phyloP scores from a whole-genome alignment of 108 stramenopile species.

The Nannochloropsis gaditana region DNA sequence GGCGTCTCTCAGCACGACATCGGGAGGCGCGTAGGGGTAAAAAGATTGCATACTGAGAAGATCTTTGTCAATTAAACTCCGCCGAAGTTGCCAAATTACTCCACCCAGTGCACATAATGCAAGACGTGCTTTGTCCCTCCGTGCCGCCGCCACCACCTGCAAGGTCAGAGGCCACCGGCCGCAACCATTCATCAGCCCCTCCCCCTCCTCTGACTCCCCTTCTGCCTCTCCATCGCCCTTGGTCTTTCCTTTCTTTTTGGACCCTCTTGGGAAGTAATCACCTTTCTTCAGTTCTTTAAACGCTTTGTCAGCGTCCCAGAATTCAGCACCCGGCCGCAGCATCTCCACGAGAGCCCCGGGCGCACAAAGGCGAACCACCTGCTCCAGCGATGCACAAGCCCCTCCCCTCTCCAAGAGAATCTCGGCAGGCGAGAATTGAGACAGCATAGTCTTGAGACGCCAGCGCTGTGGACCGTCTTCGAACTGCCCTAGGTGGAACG shows the following conservation, averaged over 20 bases:
- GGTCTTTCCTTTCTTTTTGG: background rate
- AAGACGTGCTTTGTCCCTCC: conserved; percentile 53
- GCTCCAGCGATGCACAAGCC: background rate
- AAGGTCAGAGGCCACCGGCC: conserved; percentile 76
- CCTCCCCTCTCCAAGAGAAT: conserved; percentile 40
- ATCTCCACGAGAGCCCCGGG: conserved; percentile 60
- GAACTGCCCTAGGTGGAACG: conserved; percentile 89
- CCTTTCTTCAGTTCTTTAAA: conserved; percentile 66
- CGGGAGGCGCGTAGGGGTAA: conserved; percentile 71
- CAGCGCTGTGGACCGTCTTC: conserved; percentile 84
- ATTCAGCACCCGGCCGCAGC: conserved; percentile 53
- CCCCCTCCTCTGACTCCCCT: background rate
- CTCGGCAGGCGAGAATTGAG: conserved; percentile 74
- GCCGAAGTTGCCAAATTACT: conserved; percentile 74
- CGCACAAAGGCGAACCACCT: conserved; percentile 36
- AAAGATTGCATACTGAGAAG: conserved; percentile 80
- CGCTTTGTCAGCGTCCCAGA: conserved; percentile 71
- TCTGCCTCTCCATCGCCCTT: conserved; percentile 3
- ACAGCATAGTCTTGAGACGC: conserved; percentile 82
- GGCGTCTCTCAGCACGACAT: conserved; percentile 3
- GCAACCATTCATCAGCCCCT: conserved; percentile 28
- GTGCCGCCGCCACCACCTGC: conserved; percentile 67
- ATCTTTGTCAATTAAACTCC: conserved; percentile 79
- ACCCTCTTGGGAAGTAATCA: conserved; percentile 67
- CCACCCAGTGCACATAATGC: conserved; percentile 78